Base-by-base conservation (phyloP, 495 filamentous ascomycete species). In the Aspergillus sclerotiicarbonarius region DNA sequence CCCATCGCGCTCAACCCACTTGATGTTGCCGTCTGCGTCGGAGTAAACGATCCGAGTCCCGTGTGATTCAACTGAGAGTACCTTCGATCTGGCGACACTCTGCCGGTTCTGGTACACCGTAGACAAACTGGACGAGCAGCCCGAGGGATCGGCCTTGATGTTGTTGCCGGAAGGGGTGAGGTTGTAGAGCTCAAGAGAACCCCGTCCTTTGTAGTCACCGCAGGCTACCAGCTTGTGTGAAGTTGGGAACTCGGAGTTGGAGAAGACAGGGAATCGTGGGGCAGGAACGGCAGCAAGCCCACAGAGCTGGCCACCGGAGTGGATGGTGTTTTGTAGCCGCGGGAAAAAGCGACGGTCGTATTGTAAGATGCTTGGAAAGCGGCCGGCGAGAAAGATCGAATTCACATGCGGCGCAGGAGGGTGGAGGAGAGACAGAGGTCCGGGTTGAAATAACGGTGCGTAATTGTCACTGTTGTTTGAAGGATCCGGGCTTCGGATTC, bases 201-300 rank as follows among this genome's bases (percentile, higher is more conserved):
- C 93, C 65, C 92, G 88, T 18, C 90, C 91, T 57, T 95, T 95
- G 73, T 98, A 98, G 68, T 96, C 91, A n/a, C 92, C 93, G 56
- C 88, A 90, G 16, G 92, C 91, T 33, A 93, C 83, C 41, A 98
- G 73, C 6, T 84, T 88, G 52, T 84, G 77, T 10, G 81, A 79
- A 3, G 81, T 79, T 8, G 74, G 75, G 7, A 54, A 85, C 48
- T 33, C 80, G 71, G 57, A 83, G 67, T 71, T 77, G 67, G 64
- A 80, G 78, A 68, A 72, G 19, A 75, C 65, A 16, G 76, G 74
- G 46, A 78, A 78, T 18, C 63, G 69, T 3, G 88, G 86, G 66
- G 82, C 86, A 9, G 89, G 89, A 21, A 93, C 80, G 4, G 85
- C 87, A 0, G 89, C 74, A 60, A 98, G 82, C 54, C 85, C 86